Evolutionary conservation across 2,329 filamentous ascomycete genomes (phyloP).

Genomic region (Talaromyces amestolkiae): DNA sequence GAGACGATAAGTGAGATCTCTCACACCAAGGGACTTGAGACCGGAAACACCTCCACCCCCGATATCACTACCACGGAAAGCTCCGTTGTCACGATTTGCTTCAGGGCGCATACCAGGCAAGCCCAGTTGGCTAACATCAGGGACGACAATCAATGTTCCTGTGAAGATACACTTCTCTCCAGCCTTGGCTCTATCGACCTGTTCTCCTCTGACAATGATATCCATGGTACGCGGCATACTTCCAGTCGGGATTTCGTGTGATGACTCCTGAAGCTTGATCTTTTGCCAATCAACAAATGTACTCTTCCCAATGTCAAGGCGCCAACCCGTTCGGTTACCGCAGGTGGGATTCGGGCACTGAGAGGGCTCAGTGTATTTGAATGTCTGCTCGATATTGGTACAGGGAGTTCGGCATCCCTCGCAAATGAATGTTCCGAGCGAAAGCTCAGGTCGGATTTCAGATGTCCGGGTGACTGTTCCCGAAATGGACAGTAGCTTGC

Average conservation of each 20-base stretch:
- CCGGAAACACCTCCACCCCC: conserved; percentile 83
- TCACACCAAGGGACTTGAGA: conserved; percentile 86
- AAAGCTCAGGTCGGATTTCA: conserved; percentile 91
- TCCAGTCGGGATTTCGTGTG: conserved; percentile 93
- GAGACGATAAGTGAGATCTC: conserved; percentile 90
- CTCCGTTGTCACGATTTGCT: conserved; percentile 77
- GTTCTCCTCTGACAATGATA: conserved; percentile 91
- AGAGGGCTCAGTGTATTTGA: conserved; percentile 93
- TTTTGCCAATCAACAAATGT: conserved; percentile 99
- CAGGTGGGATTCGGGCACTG: conserved; percentile 89
- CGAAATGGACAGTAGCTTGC: conserved; percentile 89
- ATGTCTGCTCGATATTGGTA: conserved; percentile 92
- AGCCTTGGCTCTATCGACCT: conserved; percentile 94
- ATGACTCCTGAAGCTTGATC: conserved; percentile 96
- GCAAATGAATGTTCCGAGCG: conserved; percentile 87
- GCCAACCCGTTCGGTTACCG: conserved; percentile 88
- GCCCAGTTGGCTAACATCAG: conserved; percentile 91
- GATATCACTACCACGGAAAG: conserved; percentile 71
- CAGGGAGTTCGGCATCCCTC: conserved; percentile 81
- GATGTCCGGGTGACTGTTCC: conserved; percentile 96
- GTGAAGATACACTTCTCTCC: conserved; percentile 99
- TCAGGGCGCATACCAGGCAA: conserved; percentile 82
- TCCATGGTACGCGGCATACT: conserved; percentile 99
- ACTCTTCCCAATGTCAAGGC: conserved; percentile 92
- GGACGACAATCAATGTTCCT: conserved; percentile 91